These are phyloP conservation scores for Syzygium syzygioides DNA, from an alignment of 441 rosid genomes.

Conservation along the genomic window DNA sequence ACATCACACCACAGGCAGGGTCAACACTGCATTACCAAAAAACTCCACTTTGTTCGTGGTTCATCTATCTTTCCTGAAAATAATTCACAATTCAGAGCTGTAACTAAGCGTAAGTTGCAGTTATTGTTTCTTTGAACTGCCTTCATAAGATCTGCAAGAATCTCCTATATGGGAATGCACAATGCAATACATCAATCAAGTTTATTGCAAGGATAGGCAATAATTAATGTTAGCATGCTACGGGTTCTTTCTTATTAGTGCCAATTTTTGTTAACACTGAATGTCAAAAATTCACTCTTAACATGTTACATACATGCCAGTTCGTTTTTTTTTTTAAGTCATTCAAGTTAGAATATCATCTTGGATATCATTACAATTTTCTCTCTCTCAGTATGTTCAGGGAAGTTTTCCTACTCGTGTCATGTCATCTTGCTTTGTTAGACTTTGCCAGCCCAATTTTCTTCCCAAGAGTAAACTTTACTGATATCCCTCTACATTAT, in stretches of 20 bases:
- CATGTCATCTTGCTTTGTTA: neutral
- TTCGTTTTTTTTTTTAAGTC: neutral
- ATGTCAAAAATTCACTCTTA: neutral
- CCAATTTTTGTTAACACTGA: neutral
- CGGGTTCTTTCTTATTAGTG: neutral
- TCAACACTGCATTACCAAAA: neutral
- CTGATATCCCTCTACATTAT: neutral
- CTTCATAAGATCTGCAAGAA: neutral
- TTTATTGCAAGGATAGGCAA: neutral
- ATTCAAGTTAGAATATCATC: neutral
- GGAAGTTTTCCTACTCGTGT: neutral
- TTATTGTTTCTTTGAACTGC: neutral
- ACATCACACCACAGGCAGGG: neutral
- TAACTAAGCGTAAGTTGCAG: neutral
- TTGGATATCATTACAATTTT: neutral
- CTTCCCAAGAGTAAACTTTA: neutral
- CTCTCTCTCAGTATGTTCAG: neutral
- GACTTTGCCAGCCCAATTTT: neutral
- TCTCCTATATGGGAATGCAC: neutral
- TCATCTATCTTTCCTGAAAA: neutral
- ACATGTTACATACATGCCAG: neutral
- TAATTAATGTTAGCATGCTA: neutral
- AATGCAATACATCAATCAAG: neutral
- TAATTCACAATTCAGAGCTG: neutral
- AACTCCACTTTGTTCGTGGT: neutral